A percentile compares a stretch with the other conserved stretches of the same genome.
phyloP scores from a whole-genome alignment of 495 filamentous ascomycete species.

The Tirmania nivea region DNA sequence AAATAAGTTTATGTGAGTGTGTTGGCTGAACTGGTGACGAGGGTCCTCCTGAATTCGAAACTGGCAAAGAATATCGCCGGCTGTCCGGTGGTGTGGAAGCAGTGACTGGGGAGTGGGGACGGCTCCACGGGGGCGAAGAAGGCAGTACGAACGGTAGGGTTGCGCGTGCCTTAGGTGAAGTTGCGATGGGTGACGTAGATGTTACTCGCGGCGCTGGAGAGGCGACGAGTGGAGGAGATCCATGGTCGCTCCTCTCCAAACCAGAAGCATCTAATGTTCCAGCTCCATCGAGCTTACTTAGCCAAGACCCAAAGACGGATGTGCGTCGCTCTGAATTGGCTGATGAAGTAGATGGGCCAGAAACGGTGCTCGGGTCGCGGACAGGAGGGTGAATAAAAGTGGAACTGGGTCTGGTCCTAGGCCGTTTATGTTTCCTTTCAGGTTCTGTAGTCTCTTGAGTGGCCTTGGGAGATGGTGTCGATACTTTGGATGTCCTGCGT shows the following conservation, averaged over 20 bases:
- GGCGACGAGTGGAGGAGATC: neutral
- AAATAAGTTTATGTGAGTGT: neutral
- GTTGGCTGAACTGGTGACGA: neutral
- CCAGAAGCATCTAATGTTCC: neutral
- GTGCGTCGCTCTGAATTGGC: neutral
- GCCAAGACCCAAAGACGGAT: neutral
- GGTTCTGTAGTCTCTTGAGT: neutral
- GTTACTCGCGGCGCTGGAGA: neutral
- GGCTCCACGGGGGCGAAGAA: neutral
- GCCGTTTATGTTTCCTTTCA: neutral
- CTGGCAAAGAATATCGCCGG: neutral
- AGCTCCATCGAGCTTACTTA: neutral
- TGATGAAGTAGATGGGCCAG: neutral
- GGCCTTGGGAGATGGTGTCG: neutral
- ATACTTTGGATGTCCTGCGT: neutral
- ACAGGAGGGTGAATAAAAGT: neutral
- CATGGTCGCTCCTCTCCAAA: too few relatives aligned
- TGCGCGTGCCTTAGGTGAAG: neutral
- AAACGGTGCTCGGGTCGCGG: too few relatives aligned
- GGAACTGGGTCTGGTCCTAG: neutral
- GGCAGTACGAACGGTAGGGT: neutral
- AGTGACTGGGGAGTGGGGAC: neutral
- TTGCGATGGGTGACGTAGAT: neutral
- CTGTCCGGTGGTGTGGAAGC: neutral
- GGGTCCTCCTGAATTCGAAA: neutral